Evolutionary conservation across 495 filamentous ascomycete genomes (phyloP).

Genomic region (Amniculicola lignicola): DNA sequence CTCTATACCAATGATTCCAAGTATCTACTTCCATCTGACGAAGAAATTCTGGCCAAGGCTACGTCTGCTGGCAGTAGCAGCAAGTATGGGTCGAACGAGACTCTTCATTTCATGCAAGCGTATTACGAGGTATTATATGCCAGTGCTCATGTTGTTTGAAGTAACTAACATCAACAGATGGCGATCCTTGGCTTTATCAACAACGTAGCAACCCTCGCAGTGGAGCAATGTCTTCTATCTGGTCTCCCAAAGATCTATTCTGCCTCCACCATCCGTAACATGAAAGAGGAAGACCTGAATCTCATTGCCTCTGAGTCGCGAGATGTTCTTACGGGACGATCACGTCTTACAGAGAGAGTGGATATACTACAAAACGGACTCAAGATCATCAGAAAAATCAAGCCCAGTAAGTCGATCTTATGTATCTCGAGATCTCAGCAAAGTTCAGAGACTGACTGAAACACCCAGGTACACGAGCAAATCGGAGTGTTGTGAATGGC

Average conservation of each 20-base stretch:
- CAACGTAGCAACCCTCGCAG: slow-evolving; percentile 48
- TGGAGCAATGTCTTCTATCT: slow-evolving; percentile 16
- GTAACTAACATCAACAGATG: slow-evolving; percentile 46
- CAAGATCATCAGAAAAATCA: slow-evolving; percentile 2
- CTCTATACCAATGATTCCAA: neutral
- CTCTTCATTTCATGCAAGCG: slow-evolving; percentile 31
- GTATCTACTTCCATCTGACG: neutral
- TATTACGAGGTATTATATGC: slow-evolving; percentile 32
- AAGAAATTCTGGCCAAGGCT: neutral
- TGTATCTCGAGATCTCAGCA: too few species aligned
- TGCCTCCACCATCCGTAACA: neutral
- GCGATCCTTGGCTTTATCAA: slow-evolving; percentile 60
- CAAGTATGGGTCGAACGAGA: slow-evolving; percentile 20
- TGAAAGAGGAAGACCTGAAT: slow-evolving; percentile 8
- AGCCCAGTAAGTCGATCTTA: slow-evolving; percentile 15
- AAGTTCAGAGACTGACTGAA: too few species aligned
- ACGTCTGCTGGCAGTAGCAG: neutral
- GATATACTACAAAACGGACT: slow-evolving; percentile 4
- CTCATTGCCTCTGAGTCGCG: slow-evolving; percentile 11
- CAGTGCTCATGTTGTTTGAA: neutral
- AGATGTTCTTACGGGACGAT: slow-evolving; percentile 2
- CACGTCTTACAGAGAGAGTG: neutral
- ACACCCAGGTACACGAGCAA: too few species aligned
- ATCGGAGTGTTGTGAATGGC: too few species aligned
- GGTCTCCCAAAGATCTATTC: slow-evolving; percentile 46